These are phyloP conservation scores for Aspergillus panamensis DNA, from an alignment of 495 filamentous ascomycete genomes.

Conservation along the genomic window DNA sequence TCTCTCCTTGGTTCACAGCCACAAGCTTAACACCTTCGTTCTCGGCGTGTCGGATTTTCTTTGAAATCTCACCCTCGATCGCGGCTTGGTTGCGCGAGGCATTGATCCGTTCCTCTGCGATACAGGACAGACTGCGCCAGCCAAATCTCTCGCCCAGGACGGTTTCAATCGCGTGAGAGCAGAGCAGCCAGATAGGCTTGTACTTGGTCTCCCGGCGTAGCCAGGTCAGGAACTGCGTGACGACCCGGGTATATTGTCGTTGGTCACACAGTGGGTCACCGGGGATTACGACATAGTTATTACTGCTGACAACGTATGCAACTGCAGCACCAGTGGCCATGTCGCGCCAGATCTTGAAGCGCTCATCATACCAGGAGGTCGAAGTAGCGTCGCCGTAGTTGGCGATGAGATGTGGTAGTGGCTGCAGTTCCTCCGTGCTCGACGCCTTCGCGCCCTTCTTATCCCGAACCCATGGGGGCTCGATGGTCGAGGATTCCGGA, in stretches of 20 bases:
- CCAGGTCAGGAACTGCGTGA: conserved; percentile 67
- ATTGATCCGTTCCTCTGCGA: conserved; percentile 78
- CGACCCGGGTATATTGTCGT: conserved; percentile 65
- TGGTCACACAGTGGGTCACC: conserved; percentile 77
- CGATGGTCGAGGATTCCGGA: conserved; percentile 71
- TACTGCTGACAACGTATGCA: conserved; percentile 68
- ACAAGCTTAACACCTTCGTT: conserved; percentile 72
- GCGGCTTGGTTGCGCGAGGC: conserved; percentile 52
- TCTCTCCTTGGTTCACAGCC: conserved; percentile 57
- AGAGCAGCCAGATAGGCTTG: conserved; percentile 79
- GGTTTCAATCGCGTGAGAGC: conserved; percentile 63
- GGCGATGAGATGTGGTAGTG: conserved; percentile 75
- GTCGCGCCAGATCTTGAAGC: conserved; percentile 80
- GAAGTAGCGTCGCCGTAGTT: conserved; percentile 90
- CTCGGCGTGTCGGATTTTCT: conserved; percentile 74
- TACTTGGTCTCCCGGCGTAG: conserved; percentile 66
- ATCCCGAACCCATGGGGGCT: conserved; percentile 56
- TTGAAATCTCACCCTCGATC: conserved; percentile 57
- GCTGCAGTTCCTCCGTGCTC: conserved; percentile 55
- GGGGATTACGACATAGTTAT: conserved; percentile 71
- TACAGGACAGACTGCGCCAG: conserved; percentile 79
- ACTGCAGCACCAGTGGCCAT: conserved; percentile 71
- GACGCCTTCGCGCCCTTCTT: conserved; percentile 33
- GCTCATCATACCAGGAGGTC: conserved; percentile 80
- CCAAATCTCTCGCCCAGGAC: conserved; percentile 70